Percentiles rank a stretch among this genome's conserved stretches.
Evolutionary conservation across 495 filamentous ascomycete genomes (phyloP).

Genomic region (Neurospora sublineolata): DNA sequence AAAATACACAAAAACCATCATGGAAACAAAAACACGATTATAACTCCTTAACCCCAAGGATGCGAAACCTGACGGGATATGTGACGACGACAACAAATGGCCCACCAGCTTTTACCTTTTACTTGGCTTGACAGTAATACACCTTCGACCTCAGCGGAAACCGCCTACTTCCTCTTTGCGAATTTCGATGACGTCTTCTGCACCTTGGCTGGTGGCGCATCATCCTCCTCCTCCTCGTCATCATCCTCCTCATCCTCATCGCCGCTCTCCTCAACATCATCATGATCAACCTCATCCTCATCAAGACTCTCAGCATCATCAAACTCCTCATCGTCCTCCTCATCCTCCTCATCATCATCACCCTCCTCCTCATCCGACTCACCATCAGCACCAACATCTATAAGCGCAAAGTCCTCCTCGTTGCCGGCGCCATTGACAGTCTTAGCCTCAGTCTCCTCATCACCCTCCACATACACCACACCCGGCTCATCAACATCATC

Average conservation of each 20-base stretch:
- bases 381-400: constrained; percentile 9
- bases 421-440: constrained; percentile 8
- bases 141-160: background rate
- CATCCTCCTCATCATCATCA: constrained; percentile 15
- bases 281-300: constrained; percentile 29
- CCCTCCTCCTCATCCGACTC: constrained; percentile 21
- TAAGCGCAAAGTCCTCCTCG: constrained; percentile 12
- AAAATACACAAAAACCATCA: background rate
- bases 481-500: constrained; percentile 39
- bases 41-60: background rate
- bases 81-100: background rate
- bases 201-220: constrained; percentile 24
- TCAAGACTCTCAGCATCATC: constrained; percentile 22
- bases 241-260: constrained; percentile 22
- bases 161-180: constrained; percentile 19
- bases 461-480: constrained; percentile 80
- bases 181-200: constrained; percentile 19
- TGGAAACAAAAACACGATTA: background rate
- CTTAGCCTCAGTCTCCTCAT: constrained; percentile 45
- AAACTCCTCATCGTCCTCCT: constrained; percentile 17
- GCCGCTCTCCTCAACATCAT: constrained; percentile 25
- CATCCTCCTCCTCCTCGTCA: constrained; percentile 21
- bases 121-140: background rate
- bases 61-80: background rate
- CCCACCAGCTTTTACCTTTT: background rate